Evolutionary conservation across 768 basidiomycete species (phyloP).

Genomic region (Arthromyces matolae): DNA sequence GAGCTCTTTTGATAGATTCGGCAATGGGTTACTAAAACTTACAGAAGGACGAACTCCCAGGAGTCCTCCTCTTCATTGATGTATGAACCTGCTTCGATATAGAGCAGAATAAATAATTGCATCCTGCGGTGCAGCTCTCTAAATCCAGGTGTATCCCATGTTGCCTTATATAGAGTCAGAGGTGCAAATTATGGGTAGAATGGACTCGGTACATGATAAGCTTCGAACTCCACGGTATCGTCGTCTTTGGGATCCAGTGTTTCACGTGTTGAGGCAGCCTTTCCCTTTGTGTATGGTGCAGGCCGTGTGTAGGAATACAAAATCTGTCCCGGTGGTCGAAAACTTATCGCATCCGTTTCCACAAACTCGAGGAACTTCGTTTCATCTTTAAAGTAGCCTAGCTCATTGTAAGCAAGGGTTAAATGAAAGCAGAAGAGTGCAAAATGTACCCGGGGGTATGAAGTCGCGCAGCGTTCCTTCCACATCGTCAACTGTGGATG

Average conservation of each 20-base stretch:
- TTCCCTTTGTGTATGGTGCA: constrained; percentile 47
- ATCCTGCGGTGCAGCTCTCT: constrained; percentile 86
- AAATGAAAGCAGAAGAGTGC: background rate
- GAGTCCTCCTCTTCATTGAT: constrained; percentile 89
- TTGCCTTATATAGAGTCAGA: constrained; percentile 47
- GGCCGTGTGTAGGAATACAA: constrained; percentile 76
- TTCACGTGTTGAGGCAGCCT: constrained; percentile 38
- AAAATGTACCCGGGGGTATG: constrained; percentile 63
- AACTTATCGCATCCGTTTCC: constrained; percentile 71
- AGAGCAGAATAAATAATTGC: constrained; percentile 92
- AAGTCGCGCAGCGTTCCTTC: constrained; percentile 72
- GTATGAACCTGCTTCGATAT: constrained; percentile 94
- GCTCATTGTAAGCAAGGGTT: constrained; percentile 1
- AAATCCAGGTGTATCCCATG: constrained; percentile 84
- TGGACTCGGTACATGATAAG: constrained; percentile 79
- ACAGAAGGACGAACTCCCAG: constrained; percentile 93
- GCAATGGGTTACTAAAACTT: constrained; percentile 28
- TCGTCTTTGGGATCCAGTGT: constrained; percentile 47
- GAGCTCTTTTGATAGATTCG: background rate
- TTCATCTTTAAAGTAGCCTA: constrained; percentile 72
- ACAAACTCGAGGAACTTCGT: constrained; percentile 64
- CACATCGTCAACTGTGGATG: constrained; percentile 81
- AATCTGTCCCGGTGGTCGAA: constrained; percentile 72
- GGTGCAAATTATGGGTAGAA: background rate
- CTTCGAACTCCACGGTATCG: constrained; percentile 76